Conservation (phyloP, 1,139 yeast species). For the Scheffersomyces titani region DNA sequence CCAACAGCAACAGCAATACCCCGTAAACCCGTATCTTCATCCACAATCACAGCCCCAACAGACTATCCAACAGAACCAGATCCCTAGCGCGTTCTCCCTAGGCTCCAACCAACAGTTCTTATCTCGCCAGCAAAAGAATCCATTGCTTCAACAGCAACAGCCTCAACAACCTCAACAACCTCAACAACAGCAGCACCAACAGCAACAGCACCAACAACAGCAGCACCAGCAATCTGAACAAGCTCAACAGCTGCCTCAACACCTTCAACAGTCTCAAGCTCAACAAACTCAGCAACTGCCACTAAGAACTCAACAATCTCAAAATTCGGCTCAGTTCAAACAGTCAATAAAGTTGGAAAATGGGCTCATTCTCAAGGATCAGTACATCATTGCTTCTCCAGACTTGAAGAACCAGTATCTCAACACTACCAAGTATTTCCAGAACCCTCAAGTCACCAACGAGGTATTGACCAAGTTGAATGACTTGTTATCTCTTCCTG, state of each 20-base stretch:
- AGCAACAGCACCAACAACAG: conserved; percentile 3
- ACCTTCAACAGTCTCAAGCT: conserved; percentile 2
- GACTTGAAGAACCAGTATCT: conserved; percentile 45
- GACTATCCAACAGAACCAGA: conserved; percentile 5
- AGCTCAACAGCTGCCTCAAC: conserved; percentile 9
- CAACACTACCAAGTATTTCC: conserved; percentile 52
- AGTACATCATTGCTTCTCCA: conserved; percentile 54
- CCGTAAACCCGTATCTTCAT: conserved; percentile 6
- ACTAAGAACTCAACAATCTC: conserved; percentile 4
- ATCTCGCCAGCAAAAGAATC: conserved; percentile 4
- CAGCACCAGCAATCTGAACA: conserved; percentile 8
- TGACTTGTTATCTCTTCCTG: conserved; percentile 28
- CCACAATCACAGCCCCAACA: conserved; percentile 5
- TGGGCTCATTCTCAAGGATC: conserved; percentile 54
- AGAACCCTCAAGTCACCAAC: conserved; percentile 29
- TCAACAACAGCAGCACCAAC: conserved; percentile 4
- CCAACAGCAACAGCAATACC: conserved; percentile 14
- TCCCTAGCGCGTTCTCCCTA: conserved; percentile 9
- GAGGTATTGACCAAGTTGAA: conserved; percentile 41
- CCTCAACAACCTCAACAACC: conserved; percentile 4
- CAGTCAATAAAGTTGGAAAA: conserved; percentile 49
- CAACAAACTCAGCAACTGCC: conserved; percentile 2
- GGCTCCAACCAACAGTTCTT: conserved; percentile 9
- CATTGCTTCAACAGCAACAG: conserved; percentile 5
- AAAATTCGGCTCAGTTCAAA: conserved; percentile 4